Evolutionary conservation across 805 yeast genomes (phyloP).

Genomic region (Monosporozyma unispora): DNA sequence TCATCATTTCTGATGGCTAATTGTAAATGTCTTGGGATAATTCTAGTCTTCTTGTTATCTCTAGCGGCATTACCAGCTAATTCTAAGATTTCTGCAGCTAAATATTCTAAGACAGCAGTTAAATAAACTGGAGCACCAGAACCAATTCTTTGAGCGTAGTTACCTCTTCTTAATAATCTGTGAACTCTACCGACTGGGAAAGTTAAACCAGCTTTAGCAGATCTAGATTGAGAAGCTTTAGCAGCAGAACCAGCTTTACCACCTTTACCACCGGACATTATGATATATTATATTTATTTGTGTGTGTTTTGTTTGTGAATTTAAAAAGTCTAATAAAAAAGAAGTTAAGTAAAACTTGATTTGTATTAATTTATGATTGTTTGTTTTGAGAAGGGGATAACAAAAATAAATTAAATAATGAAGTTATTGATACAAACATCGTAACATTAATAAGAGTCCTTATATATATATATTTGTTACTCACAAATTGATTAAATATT

Average conservation of each 20-base stretch:
- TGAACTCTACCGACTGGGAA: slow-evolving; percentile 99
- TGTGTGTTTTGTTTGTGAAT: slow-evolving; percentile 5
- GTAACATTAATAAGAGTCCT: neutral
- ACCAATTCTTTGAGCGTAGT: slow-evolving; percentile 98
- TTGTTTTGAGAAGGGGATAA: neutral
- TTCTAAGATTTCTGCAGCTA: slow-evolving; percentile 96
- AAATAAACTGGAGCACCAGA: slow-evolving; percentile 98
- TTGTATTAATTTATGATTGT: neutral
- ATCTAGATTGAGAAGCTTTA: slow-evolving; percentile 95
- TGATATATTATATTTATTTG: slow-evolving; percentile 17
- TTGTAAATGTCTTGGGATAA: slow-evolving; percentile 97
- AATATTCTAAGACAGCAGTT: slow-evolving; percentile 93
- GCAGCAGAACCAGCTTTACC: slow-evolving; percentile 93
- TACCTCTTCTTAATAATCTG: slow-evolving; percentile 92
- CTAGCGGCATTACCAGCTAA: slow-evolving; percentile 98
- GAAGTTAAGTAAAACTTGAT: neutral
- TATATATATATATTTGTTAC: neutral
- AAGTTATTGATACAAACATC: neutral
- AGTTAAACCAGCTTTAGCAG: slow-evolving; percentile 96
- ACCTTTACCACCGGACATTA: slow-evolving; percentile 66
- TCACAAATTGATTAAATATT: too few species aligned
- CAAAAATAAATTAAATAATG: neutral
- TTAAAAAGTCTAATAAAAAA: neutral
- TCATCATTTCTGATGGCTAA: slow-evolving; percentile 98
- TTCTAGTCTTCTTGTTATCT: slow-evolving; percentile 98